Evolutionary conservation across 108 stramenopile species (phyloP).

Genomic region (Fistulifera solaris): DNA sequence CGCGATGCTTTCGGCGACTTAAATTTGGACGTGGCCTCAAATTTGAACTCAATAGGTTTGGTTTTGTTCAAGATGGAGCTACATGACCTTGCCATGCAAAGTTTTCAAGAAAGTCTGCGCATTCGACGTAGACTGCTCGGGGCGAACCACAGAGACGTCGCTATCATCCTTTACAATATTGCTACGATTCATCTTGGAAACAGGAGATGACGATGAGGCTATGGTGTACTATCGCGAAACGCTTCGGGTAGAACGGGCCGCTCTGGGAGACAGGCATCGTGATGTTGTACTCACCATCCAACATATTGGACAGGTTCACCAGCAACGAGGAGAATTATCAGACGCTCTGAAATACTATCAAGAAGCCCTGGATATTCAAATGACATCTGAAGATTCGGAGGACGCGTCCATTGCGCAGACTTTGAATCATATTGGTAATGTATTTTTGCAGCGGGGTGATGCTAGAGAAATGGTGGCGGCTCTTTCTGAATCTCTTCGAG

Average conservation of each 20-base stretch:
- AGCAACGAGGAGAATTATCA: constrained; percentile 42
- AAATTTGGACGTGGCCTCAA: constrained; percentile 45
- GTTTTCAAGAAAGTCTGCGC: constrained; percentile 45
- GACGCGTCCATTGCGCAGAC: constrained; percentile 26
- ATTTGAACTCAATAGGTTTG: constrained; percentile 47
- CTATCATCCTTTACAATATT: constrained; percentile 42
- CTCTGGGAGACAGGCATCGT: constrained; percentile 29
- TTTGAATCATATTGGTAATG: constrained; percentile 48
- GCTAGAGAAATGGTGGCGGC: constrained; percentile 26
- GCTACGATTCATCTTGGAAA: constrained; percentile 51
- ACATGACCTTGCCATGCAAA: constrained; percentile 42
- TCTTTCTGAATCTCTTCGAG: constrained; percentile 41
- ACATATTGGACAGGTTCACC: constrained; percentile 53
- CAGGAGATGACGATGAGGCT: constrained; percentile 53
- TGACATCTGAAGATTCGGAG: not conserved
- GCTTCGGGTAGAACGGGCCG: constrained; percentile 39
- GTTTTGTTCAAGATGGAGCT: constrained; percentile 49
- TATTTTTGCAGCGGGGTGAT: constrained; percentile 40
- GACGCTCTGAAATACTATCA: constrained; percentile 36
- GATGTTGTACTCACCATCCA: constrained; percentile 48
- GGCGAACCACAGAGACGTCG: constrained; percentile 37
- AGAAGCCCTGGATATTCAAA: constrained; percentile 40
- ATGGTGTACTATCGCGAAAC: constrained; percentile 45
- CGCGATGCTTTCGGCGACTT: constrained; percentile 34
- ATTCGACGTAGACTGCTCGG: constrained; percentile 37